Evolutionary conservation across 192 early-diverging fungal genomes (phyloP).

Genomic region (Phycomyces blakesleeanus): DNA sequence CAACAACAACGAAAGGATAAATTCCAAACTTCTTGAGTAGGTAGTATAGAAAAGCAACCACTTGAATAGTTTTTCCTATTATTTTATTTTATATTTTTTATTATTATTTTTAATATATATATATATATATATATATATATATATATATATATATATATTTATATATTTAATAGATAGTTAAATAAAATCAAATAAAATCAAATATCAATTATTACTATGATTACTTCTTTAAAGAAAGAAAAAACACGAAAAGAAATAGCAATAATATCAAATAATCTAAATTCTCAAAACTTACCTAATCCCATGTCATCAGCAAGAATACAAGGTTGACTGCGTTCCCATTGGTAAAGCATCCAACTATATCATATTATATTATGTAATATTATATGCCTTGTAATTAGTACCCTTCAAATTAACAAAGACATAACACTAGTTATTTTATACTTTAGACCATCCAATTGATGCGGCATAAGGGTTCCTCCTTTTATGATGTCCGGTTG

Average conservation of each 20-base stretch:
- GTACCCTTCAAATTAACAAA: no score
- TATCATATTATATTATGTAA: not conserved
- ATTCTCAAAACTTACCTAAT: conserved; percentile 49
- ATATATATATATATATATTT: conserved; percentile 4
- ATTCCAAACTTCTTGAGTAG: conserved; percentile 43
- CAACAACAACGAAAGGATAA: conserved; percentile 66
- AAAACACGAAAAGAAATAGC: no score
- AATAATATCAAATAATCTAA: no score
- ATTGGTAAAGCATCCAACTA: conserved; percentile 70
- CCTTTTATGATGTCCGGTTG: conserved; percentile 53
- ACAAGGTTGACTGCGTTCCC: conserved; percentile 51
- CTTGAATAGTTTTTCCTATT: conserved; percentile 69
- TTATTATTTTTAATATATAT: no score
- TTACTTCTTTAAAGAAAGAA: no score
- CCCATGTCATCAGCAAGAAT: conserved; percentile 80
- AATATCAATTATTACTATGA: no score
- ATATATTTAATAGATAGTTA: not conserved
- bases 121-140: no score
- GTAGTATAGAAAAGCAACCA: conserved; percentile 53
- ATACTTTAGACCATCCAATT: conserved; percentile 61
- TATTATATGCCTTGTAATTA: not conserved
- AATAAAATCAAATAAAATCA: no score
- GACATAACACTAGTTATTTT: no score
- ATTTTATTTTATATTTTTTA: no score
- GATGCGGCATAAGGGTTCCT: conserved; percentile 61